These are phyloP conservation scores for Obba rivulosa DNA, from an alignment of 768 basidiomycete genomes.

Conservation along the genomic window DNA sequence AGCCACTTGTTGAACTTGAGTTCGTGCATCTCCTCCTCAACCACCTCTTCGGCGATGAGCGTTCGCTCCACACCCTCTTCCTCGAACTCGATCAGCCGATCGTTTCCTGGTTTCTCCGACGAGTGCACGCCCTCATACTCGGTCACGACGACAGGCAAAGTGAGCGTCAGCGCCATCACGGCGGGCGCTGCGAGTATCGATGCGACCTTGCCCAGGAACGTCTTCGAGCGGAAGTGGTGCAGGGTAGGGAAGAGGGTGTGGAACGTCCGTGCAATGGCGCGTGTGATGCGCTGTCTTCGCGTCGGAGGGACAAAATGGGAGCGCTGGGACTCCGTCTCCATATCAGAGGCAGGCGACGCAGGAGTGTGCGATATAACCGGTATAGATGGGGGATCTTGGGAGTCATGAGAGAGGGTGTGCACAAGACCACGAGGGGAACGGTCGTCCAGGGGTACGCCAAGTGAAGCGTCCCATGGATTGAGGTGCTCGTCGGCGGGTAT, in stretches of 20 bases:
- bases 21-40: slow-evolving; percentile 64
- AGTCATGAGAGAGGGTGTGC: slow-evolving; percentile 17
- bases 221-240: slow-evolving; percentile 66
- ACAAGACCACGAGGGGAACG: slow-evolving; percentile 35
- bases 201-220: slow-evolving; percentile 63
- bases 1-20: slow-evolving; percentile 75
- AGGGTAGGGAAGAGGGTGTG: slow-evolving; percentile 85
- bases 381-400: slow-evolving; percentile 1
- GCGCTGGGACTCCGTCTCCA: slow-evolving; percentile 40
- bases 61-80: slow-evolving; percentile 68
- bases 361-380: slow-evolving; percentile 59
- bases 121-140: slow-evolving; percentile 34
- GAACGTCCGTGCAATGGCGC: slow-evolving; percentile 35
- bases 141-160: slow-evolving; percentile 83
- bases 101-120: slow-evolving; percentile 21
- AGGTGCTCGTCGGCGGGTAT: slow-evolving; percentile 20
- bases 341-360: slow-evolving; percentile 37
- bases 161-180: slow-evolving; percentile 79
- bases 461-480: slow-evolving; percentile 47
- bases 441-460: slow-evolving; percentile 48
- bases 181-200: slow-evolving; percentile 83
- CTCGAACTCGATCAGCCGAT: slow-evolving; percentile 61
- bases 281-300: slow-evolving; percentile 30
- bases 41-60: slow-evolving; percentile 69
- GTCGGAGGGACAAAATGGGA: slow-evolving; percentile 31